These are phyloP conservation scores for Tetramitus jugosus DNA, from an alignment of 208 protist species.

Conservation along the genomic window DNA sequence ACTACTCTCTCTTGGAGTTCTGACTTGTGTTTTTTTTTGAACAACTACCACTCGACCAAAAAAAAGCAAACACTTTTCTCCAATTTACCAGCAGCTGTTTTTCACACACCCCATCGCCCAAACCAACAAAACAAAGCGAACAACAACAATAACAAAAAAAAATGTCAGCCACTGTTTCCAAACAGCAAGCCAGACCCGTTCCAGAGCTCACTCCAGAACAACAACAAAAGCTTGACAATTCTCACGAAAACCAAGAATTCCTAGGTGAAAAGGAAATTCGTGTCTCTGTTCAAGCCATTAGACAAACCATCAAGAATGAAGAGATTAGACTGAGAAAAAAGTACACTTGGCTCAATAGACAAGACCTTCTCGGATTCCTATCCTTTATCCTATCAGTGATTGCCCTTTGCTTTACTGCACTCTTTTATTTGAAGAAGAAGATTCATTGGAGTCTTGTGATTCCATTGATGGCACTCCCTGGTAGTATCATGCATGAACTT, in stretches of 20 bases:
- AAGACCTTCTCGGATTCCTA: neutral
- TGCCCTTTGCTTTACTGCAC: neutral
- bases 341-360: neutral
- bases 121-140: no score
- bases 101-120: no score
- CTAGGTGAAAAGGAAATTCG: neutral
- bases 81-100: no score
- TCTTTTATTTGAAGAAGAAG: neutral
- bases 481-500: neutral
- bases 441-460: neutral
- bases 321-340: conserved; percentile 1
- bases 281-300: neutral
- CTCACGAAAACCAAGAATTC: neutral
- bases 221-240: no score
- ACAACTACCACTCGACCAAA: no score
- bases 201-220: no score
- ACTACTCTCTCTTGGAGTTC: no score
- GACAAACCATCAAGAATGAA: conserved; percentile 10
- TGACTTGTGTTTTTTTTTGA: no score
- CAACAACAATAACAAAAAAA: no score
- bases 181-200: no score
- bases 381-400: neutral
- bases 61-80: no score
- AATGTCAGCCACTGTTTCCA: no score
- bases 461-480: conserved; percentile 3